These are phyloP conservation scores for Sabuloglossum arenarium DNA, from an alignment of 495 filamentous ascomycete species.

Conservation along the genomic window DNA sequence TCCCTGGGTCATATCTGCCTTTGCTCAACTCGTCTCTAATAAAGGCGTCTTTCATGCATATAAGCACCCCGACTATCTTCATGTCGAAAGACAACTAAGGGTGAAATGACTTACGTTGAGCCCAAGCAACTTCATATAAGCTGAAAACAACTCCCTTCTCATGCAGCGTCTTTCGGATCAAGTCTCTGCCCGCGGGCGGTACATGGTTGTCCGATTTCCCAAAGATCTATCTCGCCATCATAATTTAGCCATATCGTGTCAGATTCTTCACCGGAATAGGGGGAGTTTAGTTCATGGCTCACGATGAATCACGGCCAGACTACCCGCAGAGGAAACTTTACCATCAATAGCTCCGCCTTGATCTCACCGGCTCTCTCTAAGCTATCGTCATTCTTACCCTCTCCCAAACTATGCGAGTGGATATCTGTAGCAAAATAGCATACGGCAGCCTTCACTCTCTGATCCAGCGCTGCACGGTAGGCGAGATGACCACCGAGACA, in stretches of 20 bases:
- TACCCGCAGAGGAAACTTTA: conserved; percentile 16
- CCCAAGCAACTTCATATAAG: conserved; percentile 79
- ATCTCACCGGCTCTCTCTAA: conserved; percentile 46
- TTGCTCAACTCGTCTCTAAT: conserved; percentile 92
- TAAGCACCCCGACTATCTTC: no score
- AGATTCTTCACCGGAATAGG: no score
- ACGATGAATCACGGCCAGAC: no score
- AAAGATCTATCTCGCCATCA: conserved; percentile 31
- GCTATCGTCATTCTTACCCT: conserved; percentile 45
- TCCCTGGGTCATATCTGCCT: conserved; percentile 74
- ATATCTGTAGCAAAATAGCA: conserved; percentile 92
- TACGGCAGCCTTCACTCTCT: conserved; percentile 51
- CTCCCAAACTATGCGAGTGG: conserved; percentile 54
- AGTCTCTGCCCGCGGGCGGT: conserved; percentile 61
- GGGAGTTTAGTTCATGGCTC: no score
- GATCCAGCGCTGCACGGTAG: conserved; percentile 63
- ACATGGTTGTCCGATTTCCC: conserved; percentile 84
- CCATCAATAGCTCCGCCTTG: conserved; percentile 55
- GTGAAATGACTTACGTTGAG: conserved; percentile 44
- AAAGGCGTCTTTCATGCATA: conserved; percentile 82
- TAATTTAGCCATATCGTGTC: neutral
- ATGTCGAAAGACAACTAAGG: conserved; percentile 16
- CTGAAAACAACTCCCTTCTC: conserved; percentile 53
- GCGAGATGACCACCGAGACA: conserved; percentile 87
- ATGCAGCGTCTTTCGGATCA: conserved; percentile 68